These are phyloP conservation scores for Boletellus sp. DNA, from an alignment of 1,284 basidiomycete species.

Conservation along the genomic window DNA sequence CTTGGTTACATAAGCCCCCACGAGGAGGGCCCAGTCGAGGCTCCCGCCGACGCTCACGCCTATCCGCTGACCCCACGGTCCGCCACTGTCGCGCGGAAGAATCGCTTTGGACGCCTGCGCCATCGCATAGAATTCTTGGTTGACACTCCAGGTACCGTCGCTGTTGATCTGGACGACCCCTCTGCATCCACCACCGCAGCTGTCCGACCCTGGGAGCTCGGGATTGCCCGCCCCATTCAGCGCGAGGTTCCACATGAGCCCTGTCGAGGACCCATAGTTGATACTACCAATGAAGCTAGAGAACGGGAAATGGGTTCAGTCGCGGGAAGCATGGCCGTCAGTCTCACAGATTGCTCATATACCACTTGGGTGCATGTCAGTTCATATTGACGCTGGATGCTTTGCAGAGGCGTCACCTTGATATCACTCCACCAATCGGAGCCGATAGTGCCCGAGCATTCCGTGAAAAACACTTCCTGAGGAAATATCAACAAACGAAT, in stretches of 20 bases:
- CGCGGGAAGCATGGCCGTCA: background rate
- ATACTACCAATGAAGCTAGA: slow-evolving; percentile 43
- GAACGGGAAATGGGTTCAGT: background rate
- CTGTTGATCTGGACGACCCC: slow-evolving; percentile 62
- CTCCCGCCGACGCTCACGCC: slow-evolving; percentile 57
- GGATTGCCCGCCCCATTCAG: slow-evolving; percentile 60
- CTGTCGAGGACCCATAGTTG: slow-evolving; percentile 46
- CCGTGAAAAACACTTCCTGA: slow-evolving; percentile 48
- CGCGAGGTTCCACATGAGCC: slow-evolving; percentile 73
- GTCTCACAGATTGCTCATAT: slow-evolving; percentile 68
- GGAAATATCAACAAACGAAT: background rate
- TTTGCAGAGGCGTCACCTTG: slow-evolving; percentile 45
- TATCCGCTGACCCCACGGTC: slow-evolving; percentile 66
- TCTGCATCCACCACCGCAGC: slow-evolving; percentile 62
- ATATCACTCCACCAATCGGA: slow-evolving; percentile 79
- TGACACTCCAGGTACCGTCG: slow-evolving; percentile 57
- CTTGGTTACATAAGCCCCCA: slow-evolving; percentile 60
- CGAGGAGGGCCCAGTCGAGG: slow-evolving; percentile 55
- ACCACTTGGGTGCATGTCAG: slow-evolving; percentile 48
- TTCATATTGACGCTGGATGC: background rate
- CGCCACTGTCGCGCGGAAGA: slow-evolving; percentile 61
- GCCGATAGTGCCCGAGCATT: slow-evolving; percentile 47
- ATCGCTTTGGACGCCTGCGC: slow-evolving; percentile 72
- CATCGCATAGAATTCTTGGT: slow-evolving; percentile 76
- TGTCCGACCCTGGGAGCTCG: slow-evolving; percentile 58